phyloP scores from a whole-genome alignment of 768 basidiomycete species.

The Suillus spraguei region DNA sequence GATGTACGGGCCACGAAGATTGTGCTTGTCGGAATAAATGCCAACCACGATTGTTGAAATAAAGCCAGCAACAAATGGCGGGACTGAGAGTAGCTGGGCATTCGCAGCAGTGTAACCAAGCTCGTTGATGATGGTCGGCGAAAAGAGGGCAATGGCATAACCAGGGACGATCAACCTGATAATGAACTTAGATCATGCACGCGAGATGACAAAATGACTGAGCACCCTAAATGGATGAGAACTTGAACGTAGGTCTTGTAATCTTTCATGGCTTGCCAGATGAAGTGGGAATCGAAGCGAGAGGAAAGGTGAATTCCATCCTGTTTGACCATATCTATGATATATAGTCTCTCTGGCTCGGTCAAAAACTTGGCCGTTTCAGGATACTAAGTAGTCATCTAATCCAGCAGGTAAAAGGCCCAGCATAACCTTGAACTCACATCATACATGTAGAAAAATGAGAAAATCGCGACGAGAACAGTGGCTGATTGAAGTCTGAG shows the following conservation, averaged over 20 bases:
- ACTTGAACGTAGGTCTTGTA: conserved; percentile 41
- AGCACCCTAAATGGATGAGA: conserved; percentile 44
- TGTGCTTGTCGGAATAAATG: conserved; percentile 43
- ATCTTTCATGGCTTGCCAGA: conserved; percentile 51
- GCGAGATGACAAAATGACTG: conserved; percentile 16
- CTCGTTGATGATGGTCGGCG: conserved; percentile 51
- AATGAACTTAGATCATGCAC: neutral
- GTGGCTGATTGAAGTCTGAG: conserved; percentile 21
- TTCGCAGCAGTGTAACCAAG: conserved; percentile 53
- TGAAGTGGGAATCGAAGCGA: conserved; percentile 45
- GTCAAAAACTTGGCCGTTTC: conserved; percentile 60
- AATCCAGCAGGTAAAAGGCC: neutral
- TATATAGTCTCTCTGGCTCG: conserved; percentile 40
- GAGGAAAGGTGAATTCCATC: conserved; percentile 48
- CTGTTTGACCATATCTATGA: conserved; percentile 44
- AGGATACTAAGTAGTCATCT: conserved; percentile 43
- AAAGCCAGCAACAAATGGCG: conserved; percentile 51
- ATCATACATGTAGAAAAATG: conserved; percentile 57
- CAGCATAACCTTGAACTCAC: conserved; percentile 28
- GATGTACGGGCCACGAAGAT: conserved; percentile 52
- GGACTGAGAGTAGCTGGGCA: conserved; percentile 51
- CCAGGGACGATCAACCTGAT: conserved; percentile 45
- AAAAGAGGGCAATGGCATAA: conserved; percentile 52
- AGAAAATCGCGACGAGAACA: conserved; percentile 16
- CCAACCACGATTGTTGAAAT: conserved; percentile 45